phyloP scores from a whole-genome alignment of 2,329 filamentous ascomycete species.

The Pseudogymnoascus verrucosus region DNA sequence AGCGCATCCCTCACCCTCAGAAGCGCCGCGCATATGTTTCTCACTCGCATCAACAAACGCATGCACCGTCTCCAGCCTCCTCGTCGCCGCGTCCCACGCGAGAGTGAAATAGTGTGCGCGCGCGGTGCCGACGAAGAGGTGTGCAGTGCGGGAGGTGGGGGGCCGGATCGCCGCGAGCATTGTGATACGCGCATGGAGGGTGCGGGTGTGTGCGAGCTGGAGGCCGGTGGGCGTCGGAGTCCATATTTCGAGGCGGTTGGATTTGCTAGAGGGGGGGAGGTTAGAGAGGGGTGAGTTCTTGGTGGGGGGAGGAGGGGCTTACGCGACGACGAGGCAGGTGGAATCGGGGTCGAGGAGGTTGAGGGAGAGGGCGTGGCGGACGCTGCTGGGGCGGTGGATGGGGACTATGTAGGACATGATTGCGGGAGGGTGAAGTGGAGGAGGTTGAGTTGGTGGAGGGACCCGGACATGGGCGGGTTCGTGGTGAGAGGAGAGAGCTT shows the following conservation, averaged over 20 bases:
- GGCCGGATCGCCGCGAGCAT: constrained; percentile 77
- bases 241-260: constrained; percentile 82
- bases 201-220: constrained; percentile 55
- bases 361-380: constrained; percentile 78
- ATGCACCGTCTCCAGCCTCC: constrained; percentile 42
- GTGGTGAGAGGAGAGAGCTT: neutral
- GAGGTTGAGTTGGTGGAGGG: neutral
- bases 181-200: constrained; percentile 77
- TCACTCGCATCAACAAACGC: constrained; percentile 47
- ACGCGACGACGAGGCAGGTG: constrained; percentile 84
- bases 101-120: constrained; percentile 86
- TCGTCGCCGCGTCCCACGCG: constrained; percentile 61
- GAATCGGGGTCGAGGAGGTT: constrained; percentile 66
- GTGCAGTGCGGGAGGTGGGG: constrained; percentile 64
- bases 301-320: constrained; percentile 31
- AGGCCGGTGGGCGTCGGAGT: constrained; percentile 57
- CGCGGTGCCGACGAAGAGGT: constrained; percentile 89
- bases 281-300: constrained; percentile 14
- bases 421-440: neutral
- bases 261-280: constrained; percentile 48
- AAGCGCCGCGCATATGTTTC: constrained; percentile 63
- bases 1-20: constrained; percentile 74
- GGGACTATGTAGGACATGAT: constrained; percentile 89
- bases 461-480: neutral
- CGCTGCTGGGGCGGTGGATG: constrained; percentile 85